Conservation (phyloP, 345 rosid species). For the Brassica incana region DNA sequence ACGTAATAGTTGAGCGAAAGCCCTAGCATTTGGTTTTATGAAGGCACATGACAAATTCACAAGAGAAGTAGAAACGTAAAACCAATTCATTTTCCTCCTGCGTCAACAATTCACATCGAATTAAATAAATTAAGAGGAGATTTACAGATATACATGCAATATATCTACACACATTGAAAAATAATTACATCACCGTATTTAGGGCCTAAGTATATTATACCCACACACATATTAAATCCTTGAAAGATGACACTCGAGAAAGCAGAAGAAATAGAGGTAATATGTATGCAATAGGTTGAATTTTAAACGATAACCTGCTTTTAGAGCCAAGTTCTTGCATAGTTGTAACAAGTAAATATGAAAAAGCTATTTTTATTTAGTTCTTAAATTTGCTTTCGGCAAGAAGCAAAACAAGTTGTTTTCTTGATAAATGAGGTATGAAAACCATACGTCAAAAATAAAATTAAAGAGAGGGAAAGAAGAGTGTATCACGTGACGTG, state of each 20-base stretch:
- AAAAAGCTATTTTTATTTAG: too few relatives aligned
- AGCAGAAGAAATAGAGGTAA: not conserved
- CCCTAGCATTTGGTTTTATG: not conserved
- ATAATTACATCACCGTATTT: not conserved
- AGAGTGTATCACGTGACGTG: constrained; percentile 1
- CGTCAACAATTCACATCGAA: not conserved
- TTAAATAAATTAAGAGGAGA: not conserved
- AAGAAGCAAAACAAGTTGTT: constrained; percentile 7
- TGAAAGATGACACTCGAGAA: constrained; percentile 5
- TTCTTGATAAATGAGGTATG: not conserved
- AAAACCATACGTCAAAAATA: not conserved
- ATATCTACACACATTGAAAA: not conserved
- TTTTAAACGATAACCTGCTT: not conserved
- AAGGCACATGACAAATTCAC: constrained; percentile 5
- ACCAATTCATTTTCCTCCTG: not conserved
- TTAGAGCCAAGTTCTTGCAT: constrained; percentile 4
- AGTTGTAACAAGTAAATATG: not conserved
- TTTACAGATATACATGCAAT: not conserved
- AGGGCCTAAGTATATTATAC: too few relatives aligned
- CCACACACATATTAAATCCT: not conserved
- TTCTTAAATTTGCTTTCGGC: not conserved
- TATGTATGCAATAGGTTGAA: not conserved
- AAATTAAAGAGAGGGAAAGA: not conserved
- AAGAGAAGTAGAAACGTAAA: not conserved
- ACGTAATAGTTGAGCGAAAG: not conserved